Conservation (phyloP, 371 early-diverging fungal genomes). For the Zancudomyces culisetae region DNA sequence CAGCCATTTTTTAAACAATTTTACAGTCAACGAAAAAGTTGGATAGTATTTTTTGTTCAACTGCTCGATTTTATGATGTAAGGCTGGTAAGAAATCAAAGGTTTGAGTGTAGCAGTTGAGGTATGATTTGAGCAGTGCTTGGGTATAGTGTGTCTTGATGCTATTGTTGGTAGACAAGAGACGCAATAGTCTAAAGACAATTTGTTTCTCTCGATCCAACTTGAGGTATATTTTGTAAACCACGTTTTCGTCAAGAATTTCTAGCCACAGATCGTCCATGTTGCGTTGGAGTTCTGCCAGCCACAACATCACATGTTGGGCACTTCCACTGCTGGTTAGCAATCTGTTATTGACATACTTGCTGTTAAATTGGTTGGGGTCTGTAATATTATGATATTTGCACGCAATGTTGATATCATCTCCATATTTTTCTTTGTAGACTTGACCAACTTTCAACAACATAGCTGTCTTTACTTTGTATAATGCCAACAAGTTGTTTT, state of each 20-base stretch:
- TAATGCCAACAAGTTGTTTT: slow-evolving; percentile 52
- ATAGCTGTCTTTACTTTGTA: slow-evolving; percentile 83
- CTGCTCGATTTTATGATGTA: slow-evolving; percentile 46
- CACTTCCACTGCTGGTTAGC: slow-evolving; percentile 2
- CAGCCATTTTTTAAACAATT: slow-evolving; percentile 75
- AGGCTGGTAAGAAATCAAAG: slow-evolving; percentile 34
- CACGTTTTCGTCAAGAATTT: not conserved
- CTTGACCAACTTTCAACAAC: slow-evolving; percentile 12
- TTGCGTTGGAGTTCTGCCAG: too few relatives aligned
- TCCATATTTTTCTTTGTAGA: slow-evolving; percentile 10
- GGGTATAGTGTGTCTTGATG: not conserved
- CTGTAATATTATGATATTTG: slow-evolving; percentile 9
- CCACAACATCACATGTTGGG: too few relatives aligned
- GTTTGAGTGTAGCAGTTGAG: slow-evolving; percentile 19
- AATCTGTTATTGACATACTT: slow-evolving; percentile 4
- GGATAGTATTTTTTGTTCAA: slow-evolving; percentile 40
- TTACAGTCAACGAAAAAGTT: slow-evolving; percentile 44
- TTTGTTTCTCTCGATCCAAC: not conserved
- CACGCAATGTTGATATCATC: slow-evolving; percentile 6
- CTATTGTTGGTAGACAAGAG: not conserved
- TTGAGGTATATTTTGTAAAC: not conserved
- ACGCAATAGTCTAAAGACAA: not conserved
- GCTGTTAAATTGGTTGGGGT: not conserved
- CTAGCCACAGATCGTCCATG: slow-evolving; percentile 3
- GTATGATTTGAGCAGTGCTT: not conserved